These are phyloP conservation scores for Leishmania aethiopica DNA, from an alignment of 208 protist species.

Conservation along the genomic window DNA sequence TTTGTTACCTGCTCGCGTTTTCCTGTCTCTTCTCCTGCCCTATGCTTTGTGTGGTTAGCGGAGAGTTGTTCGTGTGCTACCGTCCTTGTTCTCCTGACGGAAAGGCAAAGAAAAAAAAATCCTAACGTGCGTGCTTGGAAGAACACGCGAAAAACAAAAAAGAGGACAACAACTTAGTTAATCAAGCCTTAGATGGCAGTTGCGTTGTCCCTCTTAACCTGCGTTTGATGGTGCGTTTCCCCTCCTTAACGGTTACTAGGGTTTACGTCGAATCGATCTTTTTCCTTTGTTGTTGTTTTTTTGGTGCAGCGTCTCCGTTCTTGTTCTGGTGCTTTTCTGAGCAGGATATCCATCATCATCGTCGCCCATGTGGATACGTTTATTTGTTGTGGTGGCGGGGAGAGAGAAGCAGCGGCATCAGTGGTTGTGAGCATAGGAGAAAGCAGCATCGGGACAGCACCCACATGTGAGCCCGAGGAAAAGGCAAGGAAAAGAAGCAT, in stretches of 20 bases:
- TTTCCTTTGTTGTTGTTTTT: not conserved
- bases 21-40: not conserved
- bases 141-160: not conserved
- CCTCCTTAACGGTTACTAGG: not conserved
- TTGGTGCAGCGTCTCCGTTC: not conserved
- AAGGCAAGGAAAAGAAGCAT: not conserved
- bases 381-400: not conserved
- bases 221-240: not conserved
- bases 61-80: not conserved
- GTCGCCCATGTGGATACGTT: not conserved
- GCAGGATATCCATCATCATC: not conserved
- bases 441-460: not conserved
- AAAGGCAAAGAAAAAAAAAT: not conserved
- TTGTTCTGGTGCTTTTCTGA: slow-evolving; percentile 1
- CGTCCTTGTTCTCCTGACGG: not conserved
- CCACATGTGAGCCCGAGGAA: not conserved
- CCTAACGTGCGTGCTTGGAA: not conserved
- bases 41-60: not conserved
- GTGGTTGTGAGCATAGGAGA: not conserved
- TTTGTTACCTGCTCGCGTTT: not conserved
- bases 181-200: not conserved
- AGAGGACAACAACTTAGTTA: slow-evolving; percentile 6
- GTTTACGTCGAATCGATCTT: not conserved
- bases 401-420: not conserved
- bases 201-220: not conserved